These are phyloP conservation scores for Aethionema arabicum DNA, from an alignment of 345 rosid species.

Conservation along the genomic window DNA sequence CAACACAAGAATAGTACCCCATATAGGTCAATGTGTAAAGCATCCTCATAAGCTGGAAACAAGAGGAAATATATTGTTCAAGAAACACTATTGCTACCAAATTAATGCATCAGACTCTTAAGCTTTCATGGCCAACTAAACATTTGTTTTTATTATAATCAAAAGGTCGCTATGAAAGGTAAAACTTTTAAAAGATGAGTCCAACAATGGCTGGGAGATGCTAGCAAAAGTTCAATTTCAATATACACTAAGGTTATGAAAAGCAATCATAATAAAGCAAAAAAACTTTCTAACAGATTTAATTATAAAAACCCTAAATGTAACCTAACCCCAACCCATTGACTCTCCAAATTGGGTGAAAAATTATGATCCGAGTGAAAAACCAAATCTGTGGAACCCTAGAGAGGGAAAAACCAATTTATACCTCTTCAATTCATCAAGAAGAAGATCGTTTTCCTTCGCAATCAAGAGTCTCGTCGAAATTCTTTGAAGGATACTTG, in stretches of 20 bases:
- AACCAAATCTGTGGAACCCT: background rate
- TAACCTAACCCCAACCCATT: too few species aligned
- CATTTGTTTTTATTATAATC: background rate
- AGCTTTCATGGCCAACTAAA: constrained; percentile 6
- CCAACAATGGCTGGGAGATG: constrained; percentile 1
- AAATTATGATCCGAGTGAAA: constrained; percentile 7
- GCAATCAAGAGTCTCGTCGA: constrained; percentile 61
- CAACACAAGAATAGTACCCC: too few species aligned
- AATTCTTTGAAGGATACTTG: constrained; percentile 74
- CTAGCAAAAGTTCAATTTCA: background rate
- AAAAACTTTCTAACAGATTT: background rate
- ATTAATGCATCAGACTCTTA: background rate
- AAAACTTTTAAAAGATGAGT: background rate
- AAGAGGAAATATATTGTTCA: too few species aligned
- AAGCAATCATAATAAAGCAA: background rate
- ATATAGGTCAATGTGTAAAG: too few species aligned
- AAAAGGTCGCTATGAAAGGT: background rate
- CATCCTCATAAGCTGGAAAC: too few species aligned
- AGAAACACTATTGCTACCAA: too few species aligned
- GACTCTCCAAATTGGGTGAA: background rate
- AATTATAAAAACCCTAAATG: too few species aligned
- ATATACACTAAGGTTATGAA: background rate
- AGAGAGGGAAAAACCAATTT: background rate
- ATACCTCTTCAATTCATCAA: too few species aligned
- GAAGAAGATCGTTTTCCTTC: constrained; percentile 61